Evolutionary conservation across 1,284 basidiomycete genomes (phyloP), one percentile per base, ranked within the genome.

Genomic region (Lignosus rhinocerotis): DNA sequence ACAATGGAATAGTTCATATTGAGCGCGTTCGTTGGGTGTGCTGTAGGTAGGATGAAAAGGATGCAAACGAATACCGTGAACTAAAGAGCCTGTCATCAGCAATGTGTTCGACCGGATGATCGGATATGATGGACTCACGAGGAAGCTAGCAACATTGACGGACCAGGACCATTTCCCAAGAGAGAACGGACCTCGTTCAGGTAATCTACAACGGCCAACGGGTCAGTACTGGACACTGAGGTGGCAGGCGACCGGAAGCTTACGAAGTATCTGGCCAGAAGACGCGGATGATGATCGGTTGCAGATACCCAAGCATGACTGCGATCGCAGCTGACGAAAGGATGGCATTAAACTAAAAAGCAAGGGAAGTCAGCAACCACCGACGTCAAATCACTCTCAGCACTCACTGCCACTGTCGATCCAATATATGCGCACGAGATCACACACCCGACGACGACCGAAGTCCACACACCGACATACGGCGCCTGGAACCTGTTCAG

Each of bases 1-100:
- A 84, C 77, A 43, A 83, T 72, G 2, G 83, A 75, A 62, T 87
- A 87, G 69, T 87, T 87, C 85, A 88, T 88, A 70, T 85, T 84
- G 53, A 77, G 65, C 43, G 75, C 63, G 21, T 75, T 82, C 32
- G 85, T 84, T 1, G 86, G 87, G 46, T 78, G 76, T 7, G 82
- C 75, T 4, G 84, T 87, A 3, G 87, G 86, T 19, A 88, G 74
- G 53, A 87, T 73, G 68, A 85, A 84, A 8, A 86, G 76, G 6
- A 83, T 66, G 63, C 81, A 83, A 41, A 85, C 76, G 67, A 85
- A 84, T 9, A 78, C 64, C 3, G 76, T 74, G 69, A 85, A 85
- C 81, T 84, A 64, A 30, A 33, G 19, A 10, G 33, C 3, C 19
- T 8, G 36, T 50, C 36, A 5, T 31, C 56, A 41, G 43, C 14